Conservation (phyloP, 2,329 filamentous ascomycete genomes). For the Mycosphaerella sp. region DNA sequence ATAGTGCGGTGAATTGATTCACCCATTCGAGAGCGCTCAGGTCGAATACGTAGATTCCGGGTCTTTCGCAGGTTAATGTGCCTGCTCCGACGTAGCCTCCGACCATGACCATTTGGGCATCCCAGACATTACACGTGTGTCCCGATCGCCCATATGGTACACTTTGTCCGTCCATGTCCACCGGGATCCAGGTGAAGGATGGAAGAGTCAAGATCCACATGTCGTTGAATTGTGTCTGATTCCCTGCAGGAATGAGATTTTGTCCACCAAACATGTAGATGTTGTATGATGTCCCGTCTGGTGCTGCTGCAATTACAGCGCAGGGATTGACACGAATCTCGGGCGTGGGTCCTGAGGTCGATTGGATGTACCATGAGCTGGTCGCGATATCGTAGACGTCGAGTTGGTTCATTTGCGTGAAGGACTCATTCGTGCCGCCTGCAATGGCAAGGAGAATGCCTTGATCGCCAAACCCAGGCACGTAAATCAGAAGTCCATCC, state of each 20-base stretch:
- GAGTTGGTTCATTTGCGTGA: conserved; percentile 58
- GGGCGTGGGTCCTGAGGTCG: conserved; percentile 55
- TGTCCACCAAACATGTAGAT: conserved; percentile 75
- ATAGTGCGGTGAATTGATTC: conserved; percentile 59
- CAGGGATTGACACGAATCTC: conserved; percentile 59
- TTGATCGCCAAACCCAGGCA: conserved; percentile 68
- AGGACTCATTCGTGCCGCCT: conserved; percentile 62
- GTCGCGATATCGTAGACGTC: conserved; percentile 73
- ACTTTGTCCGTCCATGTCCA: conserved; percentile 46
- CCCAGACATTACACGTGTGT: conserved; percentile 70
- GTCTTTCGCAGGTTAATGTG: conserved; percentile 55
- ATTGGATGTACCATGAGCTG: conserved; percentile 67
- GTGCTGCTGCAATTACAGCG: conserved; percentile 62
- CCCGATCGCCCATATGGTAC: conserved; percentile 58
- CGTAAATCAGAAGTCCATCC: conserved; percentile 64
- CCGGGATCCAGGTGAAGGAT: conserved; percentile 71
- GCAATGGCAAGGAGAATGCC: conserved; percentile 73
- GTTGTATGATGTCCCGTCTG: conserved; percentile 62
- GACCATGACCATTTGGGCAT: conserved; percentile 72
- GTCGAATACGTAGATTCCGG: conserved; percentile 71
- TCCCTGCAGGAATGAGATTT: conserved; percentile 57
- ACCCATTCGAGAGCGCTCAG: conserved; percentile 64
- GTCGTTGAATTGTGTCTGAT: conserved; percentile 59
- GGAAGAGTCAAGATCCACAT: conserved; percentile 77
- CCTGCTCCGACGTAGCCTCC: conserved; percentile 62